Base-by-base conservation (phyloP, 257 asterid species). In the Phtheirospermum japonicum region DNA sequence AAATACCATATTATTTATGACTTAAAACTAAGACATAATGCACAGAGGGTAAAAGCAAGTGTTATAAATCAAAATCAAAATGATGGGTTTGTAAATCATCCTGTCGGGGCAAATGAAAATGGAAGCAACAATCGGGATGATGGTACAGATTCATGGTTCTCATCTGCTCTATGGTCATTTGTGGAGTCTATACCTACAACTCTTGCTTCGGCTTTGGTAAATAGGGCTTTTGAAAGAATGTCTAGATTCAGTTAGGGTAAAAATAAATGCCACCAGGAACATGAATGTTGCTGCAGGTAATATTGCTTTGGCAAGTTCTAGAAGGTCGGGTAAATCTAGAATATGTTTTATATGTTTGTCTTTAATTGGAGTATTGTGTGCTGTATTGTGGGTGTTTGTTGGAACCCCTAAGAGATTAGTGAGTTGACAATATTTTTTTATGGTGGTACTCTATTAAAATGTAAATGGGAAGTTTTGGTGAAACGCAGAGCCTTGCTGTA, bases 151-250 rank as follows among this genome's bases (percentile, higher is more conserved):
- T n/a, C n/a, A n/a, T n/a, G n/a, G n/a, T n/a, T n/a, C n/a, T n/a
- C n/a, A n/a, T n/a, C n/a, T n/a, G n/a, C n/a, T n/a, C n/a, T n/a
- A n/a, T n/a, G n/a, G n/a, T n/a, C n/a, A n/a, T n/a, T 86, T 75
- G 95, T 93, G 88, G 99, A 89, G 80, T 85, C 97, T 63, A 93
- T 93, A 87, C 99, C 99, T 12, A 80, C 99, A 4, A 79, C 86
- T 73, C 97, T 94, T 68, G 99, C 99, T 71, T 87, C 96, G 45
- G 99, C 90, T 68, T 67, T 85, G 71, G 97, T 89, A 49, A 89
- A 80, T 63, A 82, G 78, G 75, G 89, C 97, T 34, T 78, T 93
- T 26, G 96, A 75, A 62, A 83, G 96, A 34, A 79, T 93, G 87
- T 83, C 99, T 82, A 93, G 97, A 87, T 89, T 93, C 70, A 55